Conservation (phyloP, 441 rosid genomes). For the Flueggea neowawraea region DNA sequence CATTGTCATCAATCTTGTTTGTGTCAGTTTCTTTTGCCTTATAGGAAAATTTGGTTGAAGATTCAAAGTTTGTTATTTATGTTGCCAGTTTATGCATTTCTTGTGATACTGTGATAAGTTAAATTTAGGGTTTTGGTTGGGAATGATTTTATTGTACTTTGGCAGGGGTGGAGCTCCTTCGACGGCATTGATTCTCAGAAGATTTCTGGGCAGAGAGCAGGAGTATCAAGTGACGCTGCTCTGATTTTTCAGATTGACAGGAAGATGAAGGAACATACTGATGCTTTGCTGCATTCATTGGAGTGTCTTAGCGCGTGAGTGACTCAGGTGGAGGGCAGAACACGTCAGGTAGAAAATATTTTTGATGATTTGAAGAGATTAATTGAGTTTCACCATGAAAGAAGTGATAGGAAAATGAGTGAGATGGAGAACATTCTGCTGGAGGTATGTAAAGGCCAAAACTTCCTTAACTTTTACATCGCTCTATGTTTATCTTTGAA, state of each 20-base stretch:
- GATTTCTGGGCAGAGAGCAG: constrained; percentile 11
- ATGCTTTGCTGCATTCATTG: constrained; percentile 35
- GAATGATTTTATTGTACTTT: background rate
- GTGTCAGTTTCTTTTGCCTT: background rate
- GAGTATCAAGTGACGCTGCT: constrained; percentile 16
- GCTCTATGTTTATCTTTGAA: background rate
- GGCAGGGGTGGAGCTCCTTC: constrained; percentile 24
- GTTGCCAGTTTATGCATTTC: background rate
- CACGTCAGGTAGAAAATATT: constrained; percentile 31
- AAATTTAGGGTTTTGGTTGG: background rate
- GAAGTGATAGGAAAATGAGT: constrained; percentile 37
- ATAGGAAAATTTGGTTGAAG: background rate
- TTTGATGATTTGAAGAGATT: constrained; percentile 38
- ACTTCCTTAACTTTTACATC: background rate
- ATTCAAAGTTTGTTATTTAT: background rate
- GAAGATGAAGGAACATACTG: constrained; percentile 45
- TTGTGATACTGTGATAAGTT: background rate
- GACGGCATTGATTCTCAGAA: constrained; percentile 16
- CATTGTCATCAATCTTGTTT: too few relatives aligned
- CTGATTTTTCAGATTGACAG: constrained; percentile 37
- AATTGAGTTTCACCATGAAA: constrained; percentile 36
- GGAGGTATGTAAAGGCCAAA: constrained; percentile 33
- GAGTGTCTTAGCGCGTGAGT: constrained; percentile 42
- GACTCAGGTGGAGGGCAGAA: constrained; percentile 47
- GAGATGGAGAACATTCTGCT: constrained; percentile 37